Evolutionary conservation across 139 green algal species (phyloP).

Genomic region (Picochlorum costavermella): DNA sequence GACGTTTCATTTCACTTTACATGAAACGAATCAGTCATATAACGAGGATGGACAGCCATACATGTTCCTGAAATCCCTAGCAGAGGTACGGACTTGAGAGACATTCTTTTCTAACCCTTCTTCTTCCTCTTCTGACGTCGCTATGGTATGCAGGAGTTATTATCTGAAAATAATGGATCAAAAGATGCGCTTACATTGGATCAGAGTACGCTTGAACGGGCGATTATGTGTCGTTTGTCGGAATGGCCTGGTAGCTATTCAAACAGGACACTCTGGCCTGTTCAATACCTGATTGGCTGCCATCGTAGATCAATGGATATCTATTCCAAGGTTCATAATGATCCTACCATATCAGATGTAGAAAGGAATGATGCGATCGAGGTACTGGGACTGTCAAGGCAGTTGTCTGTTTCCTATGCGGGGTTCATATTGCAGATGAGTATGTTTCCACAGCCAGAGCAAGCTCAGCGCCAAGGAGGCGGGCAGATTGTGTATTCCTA

Average conservation of each 20-base stretch:
- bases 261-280: conserved; percentile 24
- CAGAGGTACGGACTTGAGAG: no score
- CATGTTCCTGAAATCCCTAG: no score
- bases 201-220: conserved; percentile 49
- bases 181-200: conserved; percentile 25
- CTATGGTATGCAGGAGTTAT: conserved; percentile 5
- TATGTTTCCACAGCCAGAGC: conserved; percentile 64
- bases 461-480: conserved; percentile 31
- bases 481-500: conserved; percentile 67
- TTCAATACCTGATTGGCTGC: conserved; percentile 70
- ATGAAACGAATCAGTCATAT: no score
- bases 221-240: conserved; percentile 40
- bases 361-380: conserved; percentile 11
- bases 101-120: no score
- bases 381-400: conserved; percentile 32
- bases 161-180: background rate
- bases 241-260: no score
- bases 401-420: conserved; percentile 76
- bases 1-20: no score
- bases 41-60: no score
- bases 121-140: no score
- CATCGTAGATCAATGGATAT: conserved; percentile 17
- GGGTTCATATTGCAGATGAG: conserved; percentile 57
- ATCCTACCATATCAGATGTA: background rate
- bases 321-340: background rate